Conservation (phyloP, 805 yeast genomes). For the Saccharomycopsis schoenii region DNA sequence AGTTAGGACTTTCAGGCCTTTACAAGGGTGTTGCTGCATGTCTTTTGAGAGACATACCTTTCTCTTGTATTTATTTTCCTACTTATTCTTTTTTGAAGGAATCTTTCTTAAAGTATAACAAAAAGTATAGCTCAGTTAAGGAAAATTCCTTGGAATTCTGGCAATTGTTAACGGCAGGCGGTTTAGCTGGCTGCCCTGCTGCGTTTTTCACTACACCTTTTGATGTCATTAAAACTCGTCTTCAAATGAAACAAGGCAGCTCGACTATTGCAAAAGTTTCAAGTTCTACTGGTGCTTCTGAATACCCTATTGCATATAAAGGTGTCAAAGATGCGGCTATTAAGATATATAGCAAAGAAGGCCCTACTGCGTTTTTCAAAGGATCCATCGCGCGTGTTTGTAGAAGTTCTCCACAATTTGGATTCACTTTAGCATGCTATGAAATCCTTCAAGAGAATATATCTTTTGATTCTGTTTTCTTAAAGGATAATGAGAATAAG, state of each 20-base stretch:
- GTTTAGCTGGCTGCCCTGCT: conserved; percentile 95
- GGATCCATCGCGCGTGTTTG: conserved; percentile 93
- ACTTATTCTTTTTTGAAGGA: conserved; percentile 89
- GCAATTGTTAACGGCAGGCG: conserved; percentile 83
- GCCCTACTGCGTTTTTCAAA: conserved; percentile 78
- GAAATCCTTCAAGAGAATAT: conserved; percentile 74
- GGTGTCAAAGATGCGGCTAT: conserved; percentile 72
- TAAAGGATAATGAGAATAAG: background rate
- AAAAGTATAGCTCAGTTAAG: conserved; percentile 32
- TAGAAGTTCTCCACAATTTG: conserved; percentile 96
- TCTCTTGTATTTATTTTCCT: conserved; percentile 95
- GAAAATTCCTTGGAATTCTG: conserved; percentile 57
- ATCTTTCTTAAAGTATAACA: conserved; percentile 68
- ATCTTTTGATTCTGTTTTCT: conserved; percentile 40
- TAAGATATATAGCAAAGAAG: conserved; percentile 74
- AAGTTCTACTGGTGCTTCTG: conserved; percentile 48
- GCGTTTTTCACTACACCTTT: conserved; percentile 95
- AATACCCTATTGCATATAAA: conserved; percentile 66
- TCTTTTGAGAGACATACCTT: conserved; percentile 88
- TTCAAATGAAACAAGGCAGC: conserved; percentile 53
- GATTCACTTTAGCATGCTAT: conserved; percentile 95
- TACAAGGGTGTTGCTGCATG: conserved; percentile 92
- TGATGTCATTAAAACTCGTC: conserved; percentile 91
- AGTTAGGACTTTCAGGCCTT: conserved; percentile 74
- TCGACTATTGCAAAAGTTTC: background rate